Evolutionary conservation across 805 yeast species (phyloP), one percentile per base, ranked within the genome.

Genomic region (Babjeviella inositovora): DNA sequence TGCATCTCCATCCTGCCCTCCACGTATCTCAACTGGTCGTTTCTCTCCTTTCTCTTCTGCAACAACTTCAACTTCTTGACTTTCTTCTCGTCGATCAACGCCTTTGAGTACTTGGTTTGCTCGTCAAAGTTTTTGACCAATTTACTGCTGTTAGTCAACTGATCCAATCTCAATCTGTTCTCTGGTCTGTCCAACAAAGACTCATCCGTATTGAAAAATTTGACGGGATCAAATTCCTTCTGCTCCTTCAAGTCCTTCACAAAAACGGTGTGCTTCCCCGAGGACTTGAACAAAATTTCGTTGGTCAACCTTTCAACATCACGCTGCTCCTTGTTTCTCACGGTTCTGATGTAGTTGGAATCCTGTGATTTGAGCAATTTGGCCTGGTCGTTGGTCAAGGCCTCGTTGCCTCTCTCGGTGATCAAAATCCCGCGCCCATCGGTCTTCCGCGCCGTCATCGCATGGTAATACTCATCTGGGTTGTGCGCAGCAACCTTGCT

Each of bases 381-480:
- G 23, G 76, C 77, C 38, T 87, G 93, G 26, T 74, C 94, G 23
- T 62, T 62, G 6, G 70, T 50, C 25, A 84, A 48, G 15, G 55
- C 53, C 33, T 67, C 76, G 13, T 57, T 62, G 11, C 67, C 76
- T 30, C 93, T 58, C 12, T 79, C 80, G 2, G 70, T 53, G 7
- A 76, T 44, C 23, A 76, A 39, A 6, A 79, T 58, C 2, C 96
- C 96, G 7, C 62, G 53, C 2, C 57, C 50, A 32, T 82, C 93
- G 4, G 90, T 70, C 37, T 59, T 62, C 29, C 59, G 56, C 8
- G 62, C 57, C 15, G 73, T 66, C 98, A 90, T 90, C 11, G 82
- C 90, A 65, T 82, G 94, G 47, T 87, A 84, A 53, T 77, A 90
- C 48, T 90, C 98, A 60, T 90, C 98, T 9, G 92, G 93, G 43